Evolutionary conservation across 2,329 filamentous ascomycete genomes (phyloP), one percentile per base, ranked within the genome.

Genomic region (Ophiocordyceps camponoti-saundersi): DNA sequence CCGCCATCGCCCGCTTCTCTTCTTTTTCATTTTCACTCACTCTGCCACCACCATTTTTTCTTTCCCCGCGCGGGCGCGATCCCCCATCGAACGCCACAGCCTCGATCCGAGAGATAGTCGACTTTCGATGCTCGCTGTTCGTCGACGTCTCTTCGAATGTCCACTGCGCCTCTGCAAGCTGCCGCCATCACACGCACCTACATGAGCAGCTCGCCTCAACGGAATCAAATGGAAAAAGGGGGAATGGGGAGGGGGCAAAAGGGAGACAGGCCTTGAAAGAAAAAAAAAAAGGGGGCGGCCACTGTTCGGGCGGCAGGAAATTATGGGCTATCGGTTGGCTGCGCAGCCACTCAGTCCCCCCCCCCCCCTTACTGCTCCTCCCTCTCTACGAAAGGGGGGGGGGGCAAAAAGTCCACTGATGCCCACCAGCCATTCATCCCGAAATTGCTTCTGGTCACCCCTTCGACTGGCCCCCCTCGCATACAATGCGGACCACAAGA

Each of bases 371-470:
- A 44, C 42, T 36, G 29, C 47, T 40, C 34, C 46, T 45, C 47
- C 45, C 47, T 32, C 36, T 39, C 36, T n/a, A n/a, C 36, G 36
- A 39, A 18, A 16, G 36, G 23, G 23, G 23, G 44, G 23, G 23
- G 23, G 44, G 48, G 49, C 48, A 51, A 50, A 52, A 51, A 48
- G 47, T 47, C 52, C 53, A 51, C 48, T 52, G 49, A 39, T 43
- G 44, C 44, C 44, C 44, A 42, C 48, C 45, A 40, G 44, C 50
- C 48, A 39, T 39, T 49, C 47, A 47, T 50, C 46, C 45, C 53
- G 50, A 57, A 55, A 55, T 57, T 55, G 50, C 50, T 46, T 51
- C 47, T 49, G 43, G 48, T 46, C 48, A 50, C 50, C 51, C 52
- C 46, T 26, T 49, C 46, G 51, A 48, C 50, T 43, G 44, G 42